Conservation (phyloP, 192 early-diverging fungal genomes). For the Entomortierella parvispora region DNA sequence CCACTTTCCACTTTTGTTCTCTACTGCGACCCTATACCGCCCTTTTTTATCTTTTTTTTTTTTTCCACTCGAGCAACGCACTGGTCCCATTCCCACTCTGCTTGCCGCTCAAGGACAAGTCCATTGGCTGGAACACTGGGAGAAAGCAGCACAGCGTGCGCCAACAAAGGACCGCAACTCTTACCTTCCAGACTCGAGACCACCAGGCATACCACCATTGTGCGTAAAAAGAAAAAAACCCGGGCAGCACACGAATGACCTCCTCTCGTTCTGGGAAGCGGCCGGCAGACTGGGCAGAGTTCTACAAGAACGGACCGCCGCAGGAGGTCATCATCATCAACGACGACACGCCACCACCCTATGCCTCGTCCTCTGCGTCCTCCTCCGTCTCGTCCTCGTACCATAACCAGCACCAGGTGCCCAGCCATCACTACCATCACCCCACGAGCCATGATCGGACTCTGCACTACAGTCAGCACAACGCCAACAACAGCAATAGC, state of each 20-base stretch:
- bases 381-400: slow-evolving; percentile 9
- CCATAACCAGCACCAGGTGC: slow-evolving; percentile 16
- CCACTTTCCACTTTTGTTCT: too few relatives aligned
- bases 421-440: slow-evolving; percentile 20
- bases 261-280: slow-evolving; percentile 26
- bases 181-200: too few relatives aligned
- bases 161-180: too few relatives aligned
- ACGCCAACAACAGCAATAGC: slow-evolving; percentile 14
- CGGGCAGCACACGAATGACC: slow-evolving; percentile 6
- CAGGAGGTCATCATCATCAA: slow-evolving; percentile 54
- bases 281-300: slow-evolving; percentile 34
- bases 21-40: too few relatives aligned
- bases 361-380: slow-evolving; percentile 9
- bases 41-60: too few relatives aligned
- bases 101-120: too few relatives aligned
- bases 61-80: too few relatives aligned
- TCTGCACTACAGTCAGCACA: slow-evolving; percentile 6
- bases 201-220: too few relatives aligned
- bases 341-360: slow-evolving; percentile 47
- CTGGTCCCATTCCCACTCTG: too few relatives aligned
- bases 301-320: slow-evolving; percentile 46
- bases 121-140: too few relatives aligned
- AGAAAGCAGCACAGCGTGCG: too few relatives aligned
- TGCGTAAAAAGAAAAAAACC: too few relatives aligned
- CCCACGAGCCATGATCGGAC: slow-evolving; percentile 30